Conservation (phyloP, 768 basidiomycete species). For the Tricholoma sp. region DNA sequence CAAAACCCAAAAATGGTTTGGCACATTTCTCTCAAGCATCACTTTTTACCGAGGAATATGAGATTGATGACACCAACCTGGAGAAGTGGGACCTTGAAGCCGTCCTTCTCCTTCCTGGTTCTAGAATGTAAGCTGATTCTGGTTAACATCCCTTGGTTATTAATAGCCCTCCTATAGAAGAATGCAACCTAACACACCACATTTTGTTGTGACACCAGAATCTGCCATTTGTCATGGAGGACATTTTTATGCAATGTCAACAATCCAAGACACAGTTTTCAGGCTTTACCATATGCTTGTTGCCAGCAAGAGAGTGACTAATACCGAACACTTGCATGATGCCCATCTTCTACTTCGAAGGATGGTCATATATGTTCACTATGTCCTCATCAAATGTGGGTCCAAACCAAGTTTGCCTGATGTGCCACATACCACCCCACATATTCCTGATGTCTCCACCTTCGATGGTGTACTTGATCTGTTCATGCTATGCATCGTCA, state of each 20-base stretch:
- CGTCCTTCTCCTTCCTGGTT: background rate
- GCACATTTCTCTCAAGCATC: background rate
- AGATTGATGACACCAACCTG: too few species aligned
- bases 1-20: background rate
- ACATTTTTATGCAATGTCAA: conserved; percentile 1
- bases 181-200: background rate
- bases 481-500: background rate
- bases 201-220: background rate
- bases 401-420: too few species aligned
- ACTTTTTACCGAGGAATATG: background rate
- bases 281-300: background rate
- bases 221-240: background rate
- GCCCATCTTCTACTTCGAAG: background rate
- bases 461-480: background rate
- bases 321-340: background rate
- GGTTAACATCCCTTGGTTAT: background rate
- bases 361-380: background rate
- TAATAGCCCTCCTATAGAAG: background rate
- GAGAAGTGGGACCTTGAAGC: too few species aligned
- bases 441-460: background rate
- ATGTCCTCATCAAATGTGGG: background rate
- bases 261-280: background rate
- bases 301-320: background rate
- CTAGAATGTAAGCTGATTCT: background rate
- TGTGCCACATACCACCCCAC: background rate